Percentiles rank a stretch among this genome's conserved stretches.
phyloP scores from a whole-genome alignment of 805 yeast species.

The Cyberlindnera saturnus region DNA sequence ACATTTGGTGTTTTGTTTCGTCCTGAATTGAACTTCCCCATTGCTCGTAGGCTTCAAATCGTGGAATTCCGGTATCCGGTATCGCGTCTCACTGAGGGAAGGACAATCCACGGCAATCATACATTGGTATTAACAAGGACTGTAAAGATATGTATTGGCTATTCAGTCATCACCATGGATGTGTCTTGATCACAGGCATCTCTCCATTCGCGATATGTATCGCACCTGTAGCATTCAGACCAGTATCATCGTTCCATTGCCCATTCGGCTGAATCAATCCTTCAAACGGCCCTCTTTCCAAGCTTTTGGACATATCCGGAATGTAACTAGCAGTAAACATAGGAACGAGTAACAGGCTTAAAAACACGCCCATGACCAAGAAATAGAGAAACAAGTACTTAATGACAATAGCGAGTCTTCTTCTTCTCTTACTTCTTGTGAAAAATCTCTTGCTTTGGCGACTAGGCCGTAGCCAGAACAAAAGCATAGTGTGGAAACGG shows the following conservation, averaged over 20 bases:
- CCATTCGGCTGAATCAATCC: constrained; percentile 53
- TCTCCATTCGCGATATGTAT: constrained; percentile 35
- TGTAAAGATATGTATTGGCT: too few relatives aligned
- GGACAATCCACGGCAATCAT: too few relatives aligned
- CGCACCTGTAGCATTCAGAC: constrained; percentile 43
- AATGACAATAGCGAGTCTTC: constrained; percentile 35
- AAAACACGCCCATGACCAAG: constrained; percentile 32
- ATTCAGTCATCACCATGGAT: constrained; percentile 15
- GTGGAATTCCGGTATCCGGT: too few relatives aligned
- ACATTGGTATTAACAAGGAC: too few relatives aligned
- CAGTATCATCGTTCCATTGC: constrained; percentile 65
- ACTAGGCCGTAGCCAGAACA: constrained; percentile 63
- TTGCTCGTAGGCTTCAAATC: too few relatives aligned
- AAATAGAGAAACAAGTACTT: constrained; percentile 44
- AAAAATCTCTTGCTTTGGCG: constrained; percentile 32
- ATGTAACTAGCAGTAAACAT: constrained; percentile 29
- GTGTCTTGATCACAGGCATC: constrained; percentile 27
- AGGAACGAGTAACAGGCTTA: constrained; percentile 42
- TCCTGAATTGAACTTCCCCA: too few relatives aligned
- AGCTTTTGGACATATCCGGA: constrained; percentile 20
- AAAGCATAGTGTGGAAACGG: constrained; percentile 57
- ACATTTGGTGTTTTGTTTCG: too few relatives aligned
- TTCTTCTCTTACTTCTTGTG: constrained; percentile 32
- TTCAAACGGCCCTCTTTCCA: constrained; percentile 20
- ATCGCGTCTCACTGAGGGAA: too few relatives aligned